Base-by-base conservation (phyloP, 2,329 filamentous ascomycete genomes). In the Colletotrichum cereale region DNA sequence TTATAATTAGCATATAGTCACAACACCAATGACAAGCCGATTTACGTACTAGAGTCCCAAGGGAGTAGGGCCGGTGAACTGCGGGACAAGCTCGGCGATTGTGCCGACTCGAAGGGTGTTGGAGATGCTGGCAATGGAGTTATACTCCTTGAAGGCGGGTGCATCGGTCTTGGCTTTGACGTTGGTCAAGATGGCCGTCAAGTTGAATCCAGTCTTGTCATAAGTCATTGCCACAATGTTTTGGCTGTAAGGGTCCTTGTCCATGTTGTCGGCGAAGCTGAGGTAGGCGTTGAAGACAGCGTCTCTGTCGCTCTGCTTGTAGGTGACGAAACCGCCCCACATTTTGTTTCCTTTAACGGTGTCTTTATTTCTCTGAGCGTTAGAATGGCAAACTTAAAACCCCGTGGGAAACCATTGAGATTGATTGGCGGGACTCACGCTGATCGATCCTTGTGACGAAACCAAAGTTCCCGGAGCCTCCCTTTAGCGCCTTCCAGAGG, bases 381-480 rank as follows among this genome's bases (percentile, higher is more conserved):
- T 5, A 61, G 42, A 44, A 44, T 1, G 2, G 12, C 31, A 29
- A 14, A 16, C 47, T 18, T 21, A 5, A 7, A 26, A 50, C 26
- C 2, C 42, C 26, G 4, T 48, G 1, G 5, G 18, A 18, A 10
- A 10, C 2, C 50, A 6, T 10, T 3, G 3, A 2, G 18, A 21
- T 21, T 31, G 50, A 31, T 2, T 16, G 16, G 50, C 10, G 14
- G 16, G 6, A 66, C 67, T 62, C 24, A 62, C 67, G 44, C 18
- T 61, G 67, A 53, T 80, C 77, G 8, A 78, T 62, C 14, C 75
- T 73, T 18, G 82, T 79, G 24, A 81, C 77, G 63, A 82, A 78
- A n/a, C 83, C 84, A 55, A 85, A 81, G 75, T 86, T 87, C 53
- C 80, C 82, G 5, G 80, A 80, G n/a, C 86, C 85, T 8, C 85